Evolutionary conservation across 768 basidiomycete species (phyloP), one percentile per base, ranked within the genome.

Genomic region (Mycena metata): DNA sequence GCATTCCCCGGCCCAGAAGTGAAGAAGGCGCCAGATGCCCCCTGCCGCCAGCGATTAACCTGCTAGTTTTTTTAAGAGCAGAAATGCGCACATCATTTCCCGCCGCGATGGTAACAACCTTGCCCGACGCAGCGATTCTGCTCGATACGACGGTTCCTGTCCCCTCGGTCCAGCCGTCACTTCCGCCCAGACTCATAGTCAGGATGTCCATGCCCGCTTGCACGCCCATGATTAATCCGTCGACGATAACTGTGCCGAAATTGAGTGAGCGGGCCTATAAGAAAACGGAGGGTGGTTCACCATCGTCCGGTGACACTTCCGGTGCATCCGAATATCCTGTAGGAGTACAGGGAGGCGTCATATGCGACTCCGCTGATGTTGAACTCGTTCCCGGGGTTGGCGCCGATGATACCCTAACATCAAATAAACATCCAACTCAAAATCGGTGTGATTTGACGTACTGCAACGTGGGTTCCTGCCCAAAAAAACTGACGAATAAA

Each of bases 301-400:
- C 77, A 76, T 90, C 83, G 71, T 88, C n/a, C 84, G 54, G 81
- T 83, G 61, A 86, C 83, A 12, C 68, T 75, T 0, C 88, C 89
- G 2, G 60, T 69, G 74, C 92, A 93, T 3, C 89, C 88, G 72
- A 91, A 92, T 8, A 92, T 81, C 55, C 89, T 77, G 79, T 89
- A 90, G 3, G 84, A 75, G 4, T 80, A 84, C 43, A 91, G 77
- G 3, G 83, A 84, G 0, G 90, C 88, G 1, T 84, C 82, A 64
- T 85, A 90, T 2, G 91, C 91, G 42, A 91, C 90, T 61, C 92
- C 91, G 55, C 86, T 88, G 73, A 92, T 87, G 77, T 88, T 88
- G 81, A 87, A 90, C 35, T 76, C 73, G 73, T 91, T 92, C 51
- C 79, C 84, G 1, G 87, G 86, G 68, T 89, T 79, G 13, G 88